Evolutionary conservation across 768 basidiomycete genomes (phyloP).

Genomic region (Mycena olivaceomarginata): DNA sequence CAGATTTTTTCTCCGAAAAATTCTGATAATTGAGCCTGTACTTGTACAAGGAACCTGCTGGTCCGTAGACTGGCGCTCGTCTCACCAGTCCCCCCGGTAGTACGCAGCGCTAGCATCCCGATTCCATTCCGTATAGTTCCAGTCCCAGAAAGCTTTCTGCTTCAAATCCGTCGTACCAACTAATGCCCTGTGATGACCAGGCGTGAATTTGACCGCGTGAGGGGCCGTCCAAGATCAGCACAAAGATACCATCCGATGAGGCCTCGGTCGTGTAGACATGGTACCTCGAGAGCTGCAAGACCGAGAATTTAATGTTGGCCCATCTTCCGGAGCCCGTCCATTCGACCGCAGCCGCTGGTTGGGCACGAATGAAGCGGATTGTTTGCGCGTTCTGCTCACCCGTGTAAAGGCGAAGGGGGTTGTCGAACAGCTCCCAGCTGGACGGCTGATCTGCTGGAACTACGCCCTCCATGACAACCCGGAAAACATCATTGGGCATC

Average conservation of each 20-base stretch:
- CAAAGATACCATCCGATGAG: conserved; percentile 24
- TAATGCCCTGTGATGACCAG: background rate
- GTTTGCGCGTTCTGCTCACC: conserved; percentile 27
- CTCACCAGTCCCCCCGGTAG: too few species aligned
- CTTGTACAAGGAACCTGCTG: too few species aligned
- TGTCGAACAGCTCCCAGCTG: conserved; percentile 26
- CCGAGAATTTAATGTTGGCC: background rate
- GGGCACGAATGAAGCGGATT: conserved; percentile 22
- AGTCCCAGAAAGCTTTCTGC: conserved; percentile 30
- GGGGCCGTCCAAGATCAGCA: conserved; percentile 29
- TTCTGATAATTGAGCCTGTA: too few species aligned
- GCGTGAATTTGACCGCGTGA: conserved; percentile 33
- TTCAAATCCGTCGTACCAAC: conserved; percentile 38
- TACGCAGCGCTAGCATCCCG: too few species aligned
- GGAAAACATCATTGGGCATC: background rate
- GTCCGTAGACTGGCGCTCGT: too few species aligned
- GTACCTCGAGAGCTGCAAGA: conserved; percentile 29
- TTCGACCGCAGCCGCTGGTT: background rate
- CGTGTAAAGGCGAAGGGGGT: conserved; percentile 16
- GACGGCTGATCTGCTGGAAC: background rate
- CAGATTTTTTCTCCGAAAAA: too few species aligned
- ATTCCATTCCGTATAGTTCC: conserved; percentile 35
- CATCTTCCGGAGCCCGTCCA: background rate
- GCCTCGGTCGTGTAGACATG: background rate
- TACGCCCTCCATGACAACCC: background rate